A percentile compares a stretch with the other conserved stretches of the same genome.
Conservation (phyloP, 179 eudicot genomes). For the Silene vulgaris region DNA sequence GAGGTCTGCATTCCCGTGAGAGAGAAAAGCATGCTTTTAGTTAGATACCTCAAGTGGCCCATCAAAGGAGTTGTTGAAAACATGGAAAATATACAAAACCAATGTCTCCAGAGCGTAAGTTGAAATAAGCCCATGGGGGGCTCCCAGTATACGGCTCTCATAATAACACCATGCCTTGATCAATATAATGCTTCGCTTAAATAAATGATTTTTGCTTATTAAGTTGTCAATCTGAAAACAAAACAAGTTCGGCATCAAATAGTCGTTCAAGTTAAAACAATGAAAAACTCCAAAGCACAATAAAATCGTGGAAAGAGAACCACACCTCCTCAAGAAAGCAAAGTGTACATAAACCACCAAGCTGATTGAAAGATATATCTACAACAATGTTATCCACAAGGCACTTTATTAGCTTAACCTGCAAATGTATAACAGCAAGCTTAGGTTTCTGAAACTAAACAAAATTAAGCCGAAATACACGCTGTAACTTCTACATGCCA, state of each 20-base stretch:
- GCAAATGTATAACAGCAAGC: conserved; percentile 22
- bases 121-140: conserved; percentile 94
- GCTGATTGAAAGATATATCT: conserved; percentile 91
- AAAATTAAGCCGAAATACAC: background rate
- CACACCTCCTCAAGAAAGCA: conserved; percentile 93
- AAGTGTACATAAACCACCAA: conserved; percentile 92
- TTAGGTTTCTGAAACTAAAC: background rate
- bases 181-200: conserved; percentile 88
- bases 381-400: conserved; percentile 93
- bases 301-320: conserved; percentile 19
- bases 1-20: conserved; percentile 3
- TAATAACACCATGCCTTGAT: conserved; percentile 98
- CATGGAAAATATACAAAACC: conserved; percentile 93
- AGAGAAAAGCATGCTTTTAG: background rate
- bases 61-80: conserved; percentile 72
- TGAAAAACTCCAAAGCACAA: conserved; percentile 3
- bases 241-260: background rate
- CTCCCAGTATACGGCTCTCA: conserved; percentile 94
- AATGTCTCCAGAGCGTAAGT: conserved; percentile 94
- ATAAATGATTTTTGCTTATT: conserved; percentile 76
- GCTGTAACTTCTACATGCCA: background rate
- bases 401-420: conserved; percentile 95
- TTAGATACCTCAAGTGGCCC: conserved; percentile 87
- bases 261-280: background rate
- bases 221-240: conserved; percentile 59